phyloP scores from a whole-genome alignment of 805 yeast species.

The Saturnispora ahearnii region DNA sequence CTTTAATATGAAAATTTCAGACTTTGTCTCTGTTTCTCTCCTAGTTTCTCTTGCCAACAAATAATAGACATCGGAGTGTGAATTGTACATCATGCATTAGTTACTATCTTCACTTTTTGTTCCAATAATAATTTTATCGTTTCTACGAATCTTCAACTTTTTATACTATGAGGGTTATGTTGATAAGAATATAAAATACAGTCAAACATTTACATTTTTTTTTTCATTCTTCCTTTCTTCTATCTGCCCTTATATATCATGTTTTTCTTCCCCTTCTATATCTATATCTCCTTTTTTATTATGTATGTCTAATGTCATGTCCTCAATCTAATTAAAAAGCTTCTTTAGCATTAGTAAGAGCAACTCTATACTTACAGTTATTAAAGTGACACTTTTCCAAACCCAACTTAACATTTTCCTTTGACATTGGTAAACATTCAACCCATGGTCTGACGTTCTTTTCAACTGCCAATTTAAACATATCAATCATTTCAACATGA shows the following conservation, averaged over 20 bases:
- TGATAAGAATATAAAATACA: background rate
- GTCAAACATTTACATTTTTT: background rate
- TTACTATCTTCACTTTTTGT: too few species aligned
- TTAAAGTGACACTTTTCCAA: conserved; percentile 45
- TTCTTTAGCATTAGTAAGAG: conserved; percentile 47
- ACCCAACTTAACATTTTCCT: conserved; percentile 44
- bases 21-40: too few species aligned
- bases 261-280: background rate
- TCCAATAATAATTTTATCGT: too few species aligned
- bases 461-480: conserved; percentile 56
- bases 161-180: background rate
- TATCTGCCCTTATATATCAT: too few species aligned
- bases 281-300: background rate
- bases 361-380: conserved; percentile 57
- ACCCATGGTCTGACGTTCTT: conserved; percentile 53
- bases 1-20: too few species aligned
- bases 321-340: conserved; percentile 23
- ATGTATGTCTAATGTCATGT: too few species aligned
- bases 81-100: too few species aligned
- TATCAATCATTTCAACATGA: conserved; percentile 53
- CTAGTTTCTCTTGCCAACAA: too few species aligned
- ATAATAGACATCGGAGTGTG: too few species aligned
- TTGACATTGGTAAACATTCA: conserved; percentile 48
- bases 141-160: too few species aligned
- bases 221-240: background rate